Conservation (phyloP, 2,329 filamentous ascomycete species). For the Paraconiothyrium sp. region DNA sequence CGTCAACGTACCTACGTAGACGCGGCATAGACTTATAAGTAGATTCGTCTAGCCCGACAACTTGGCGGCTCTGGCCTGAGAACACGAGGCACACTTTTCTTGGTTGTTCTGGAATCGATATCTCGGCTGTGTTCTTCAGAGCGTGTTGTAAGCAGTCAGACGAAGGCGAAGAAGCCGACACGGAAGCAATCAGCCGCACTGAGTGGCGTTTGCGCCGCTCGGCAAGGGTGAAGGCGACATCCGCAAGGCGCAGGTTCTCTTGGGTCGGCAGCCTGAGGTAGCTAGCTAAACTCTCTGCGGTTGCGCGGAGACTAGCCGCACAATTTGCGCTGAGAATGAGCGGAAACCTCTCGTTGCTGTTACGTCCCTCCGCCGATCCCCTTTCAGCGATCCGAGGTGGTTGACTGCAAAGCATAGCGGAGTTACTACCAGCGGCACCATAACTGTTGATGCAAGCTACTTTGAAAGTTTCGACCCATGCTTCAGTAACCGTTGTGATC, state of each 20-base stretch:
- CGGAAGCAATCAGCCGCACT: too few species aligned
- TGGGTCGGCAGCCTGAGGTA: too few species aligned
- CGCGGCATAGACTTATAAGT: constrained; percentile 20
- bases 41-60: constrained; percentile 18
- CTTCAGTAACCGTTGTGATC: constrained; percentile 15
- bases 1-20: constrained; percentile 26
- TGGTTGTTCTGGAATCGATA: neutral
- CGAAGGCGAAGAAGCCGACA: constrained; percentile 4
- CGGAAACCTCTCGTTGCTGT: too few species aligned
- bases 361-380: too few species aligned
- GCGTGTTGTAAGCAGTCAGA: constrained; percentile 16
- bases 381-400: neutral
- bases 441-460: constrained; percentile 35
- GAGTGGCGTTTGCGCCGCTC: too few species aligned
- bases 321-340: too few species aligned
- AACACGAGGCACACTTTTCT: constrained; percentile 31
- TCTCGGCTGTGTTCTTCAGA: neutral
- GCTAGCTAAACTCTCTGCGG: too few species aligned
- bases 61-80: constrained; percentile 29
- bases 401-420: constrained; percentile 24
- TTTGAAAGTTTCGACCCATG: constrained; percentile 22
- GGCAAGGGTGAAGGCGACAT: too few species aligned
- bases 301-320: too few species aligned
- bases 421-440: constrained; percentile 34
- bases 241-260: too few species aligned